Evolutionary conservation across 108 stramenopile species (phyloP), one percentile per base, ranked within the genome.

Genomic region (Discostella pseudostelligera): DNA sequence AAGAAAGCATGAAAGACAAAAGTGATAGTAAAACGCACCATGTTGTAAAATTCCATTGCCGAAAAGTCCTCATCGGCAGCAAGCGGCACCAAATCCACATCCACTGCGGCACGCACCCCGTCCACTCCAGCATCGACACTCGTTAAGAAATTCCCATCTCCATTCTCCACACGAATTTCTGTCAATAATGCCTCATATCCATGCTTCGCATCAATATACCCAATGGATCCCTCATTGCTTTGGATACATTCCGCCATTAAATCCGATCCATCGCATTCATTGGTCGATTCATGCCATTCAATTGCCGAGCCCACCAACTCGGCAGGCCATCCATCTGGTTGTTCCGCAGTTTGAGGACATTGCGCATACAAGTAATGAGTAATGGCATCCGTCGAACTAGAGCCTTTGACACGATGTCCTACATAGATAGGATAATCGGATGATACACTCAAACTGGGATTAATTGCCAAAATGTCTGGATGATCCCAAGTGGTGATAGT

Each of bases 191-290:
- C 88, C 17, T 74, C 72, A 42, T 74, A 69, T 60, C 91, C 94
- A 56, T 96, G 94, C 11, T 89, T 89, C 36, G 80, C 61, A 42
- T 92, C 90, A 59, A 95, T 81, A 80, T 92, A 95, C 3, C 90
- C 94, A 47, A 95, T 92, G 14, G 90, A 71, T 26, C 86, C 86
- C 14, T 39, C 59, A 42, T 71, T 86, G 1, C 76, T 78, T 1
- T 56, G 28, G 39, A 95, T 78, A 59, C 87, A 87, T 4, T 66
- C 59, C 10, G 84, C 81, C 84, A 95, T 86, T 14, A 81, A 74
- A 32, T 78, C 84, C 28, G 79, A 81, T 46, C 94, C 94, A 47
- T 87, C 79, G 62, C 85, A 89, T 3, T 56, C 74, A 37, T 79
- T 39, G 11, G 85, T 85, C 11, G 69, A 78, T 0, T 56, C 76